Percentiles rank a stretch among this genome's conserved stretches.
Evolutionary conservation across 208 protist species (phyloP).

Genomic region (Leptomonas seymouri): DNA sequence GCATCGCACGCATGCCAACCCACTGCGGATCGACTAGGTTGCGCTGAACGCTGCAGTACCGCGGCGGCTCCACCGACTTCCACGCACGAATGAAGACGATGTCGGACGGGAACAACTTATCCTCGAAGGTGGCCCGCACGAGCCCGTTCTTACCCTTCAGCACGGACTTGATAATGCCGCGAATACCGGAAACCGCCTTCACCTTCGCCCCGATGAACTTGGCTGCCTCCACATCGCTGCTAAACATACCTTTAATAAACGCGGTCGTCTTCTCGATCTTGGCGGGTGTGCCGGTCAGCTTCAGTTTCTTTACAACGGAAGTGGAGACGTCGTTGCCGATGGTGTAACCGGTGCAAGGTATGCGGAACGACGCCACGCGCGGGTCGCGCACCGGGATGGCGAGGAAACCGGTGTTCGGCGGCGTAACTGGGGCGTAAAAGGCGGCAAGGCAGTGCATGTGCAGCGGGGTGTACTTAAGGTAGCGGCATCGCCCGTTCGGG

Average conservation of each 20-base stretch:
- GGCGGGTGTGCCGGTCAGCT: conserved; percentile 96
- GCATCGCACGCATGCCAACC: conserved; percentile 87
- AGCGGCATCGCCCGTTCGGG: conserved; percentile 94
- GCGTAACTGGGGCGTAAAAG: conserved; percentile 98
- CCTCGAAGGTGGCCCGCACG: conserved; percentile 99
- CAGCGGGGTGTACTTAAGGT: conserved; percentile 99
- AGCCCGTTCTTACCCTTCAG: conserved; percentile 91
- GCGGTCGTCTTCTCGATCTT: conserved; percentile 99
- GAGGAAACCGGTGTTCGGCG: conserved; percentile 97
- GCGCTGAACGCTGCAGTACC: conserved; percentile 97
- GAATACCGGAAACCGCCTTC: conserved; percentile 98
- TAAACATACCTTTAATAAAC: conserved; percentile 98
- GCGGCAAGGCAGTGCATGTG: conserved; percentile 99
- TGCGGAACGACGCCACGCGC: conserved; percentile 88
- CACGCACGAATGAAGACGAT: conserved; percentile 99
- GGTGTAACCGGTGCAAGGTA: conserved; percentile 96
- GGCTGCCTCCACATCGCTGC: conserved; percentile 93
- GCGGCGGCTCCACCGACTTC: conserved; percentile 94
- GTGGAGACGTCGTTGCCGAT: conserved; percentile 95
- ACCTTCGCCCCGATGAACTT: conserved; percentile 99
- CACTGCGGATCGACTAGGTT: conserved; percentile 90
- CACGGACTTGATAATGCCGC: conserved; percentile 99
- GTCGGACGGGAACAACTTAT: conserved; percentile 98
- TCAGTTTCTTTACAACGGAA: conserved; percentile 99
- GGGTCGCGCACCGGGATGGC: conserved; percentile 87